Conservation (phyloP, 2,329 filamentous ascomycete genomes). For the Neospermospora avenae region DNA sequence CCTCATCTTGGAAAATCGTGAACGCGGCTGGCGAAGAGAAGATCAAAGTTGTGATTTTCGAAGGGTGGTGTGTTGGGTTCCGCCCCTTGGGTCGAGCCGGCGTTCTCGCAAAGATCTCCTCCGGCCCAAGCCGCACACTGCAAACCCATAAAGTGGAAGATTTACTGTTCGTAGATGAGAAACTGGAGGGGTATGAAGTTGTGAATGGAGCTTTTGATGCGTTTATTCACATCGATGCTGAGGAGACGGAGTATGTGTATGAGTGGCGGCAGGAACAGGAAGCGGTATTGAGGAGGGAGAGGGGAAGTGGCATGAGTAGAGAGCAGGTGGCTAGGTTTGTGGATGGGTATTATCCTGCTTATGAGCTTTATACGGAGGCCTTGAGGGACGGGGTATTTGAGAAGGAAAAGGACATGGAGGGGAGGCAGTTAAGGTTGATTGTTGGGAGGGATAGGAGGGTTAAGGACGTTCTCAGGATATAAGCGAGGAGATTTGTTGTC, state of each 20-base stretch:
- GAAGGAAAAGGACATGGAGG: constrained; percentile 32
- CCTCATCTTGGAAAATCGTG: constrained; percentile 48
- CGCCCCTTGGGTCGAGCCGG: constrained; percentile 47
- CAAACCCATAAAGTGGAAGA: constrained; percentile 53
- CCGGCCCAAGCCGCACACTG: constrained; percentile 37
- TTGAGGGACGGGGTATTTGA: constrained; percentile 48
- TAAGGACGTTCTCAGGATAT: constrained; percentile 35
- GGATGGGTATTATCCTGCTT: constrained; percentile 54
- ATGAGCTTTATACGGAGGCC: constrained; percentile 51
- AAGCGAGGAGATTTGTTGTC: not conserved
- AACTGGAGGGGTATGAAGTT: constrained; percentile 54
- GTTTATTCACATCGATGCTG: constrained; percentile 63
- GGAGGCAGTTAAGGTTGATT: constrained; percentile 48
- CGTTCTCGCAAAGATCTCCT: constrained; percentile 44
- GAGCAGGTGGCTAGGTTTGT: constrained; percentile 64
- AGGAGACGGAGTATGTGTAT: constrained; percentile 61
- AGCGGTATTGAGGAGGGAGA: constrained; percentile 50
- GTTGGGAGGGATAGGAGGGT: constrained; percentile 46
- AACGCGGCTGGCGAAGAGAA: constrained; percentile 31
- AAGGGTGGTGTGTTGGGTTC: constrained; percentile 73
- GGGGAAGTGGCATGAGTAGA: constrained; percentile 62
- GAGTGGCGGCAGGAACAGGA: constrained; percentile 67
- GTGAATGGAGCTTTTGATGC: constrained; percentile 58
- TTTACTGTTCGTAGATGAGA: constrained; percentile 56
- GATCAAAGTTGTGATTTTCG: constrained; percentile 58